Evolutionary conservation across 805 yeast genomes (phyloP).

Genomic region (Priceomyces castillae): DNA sequence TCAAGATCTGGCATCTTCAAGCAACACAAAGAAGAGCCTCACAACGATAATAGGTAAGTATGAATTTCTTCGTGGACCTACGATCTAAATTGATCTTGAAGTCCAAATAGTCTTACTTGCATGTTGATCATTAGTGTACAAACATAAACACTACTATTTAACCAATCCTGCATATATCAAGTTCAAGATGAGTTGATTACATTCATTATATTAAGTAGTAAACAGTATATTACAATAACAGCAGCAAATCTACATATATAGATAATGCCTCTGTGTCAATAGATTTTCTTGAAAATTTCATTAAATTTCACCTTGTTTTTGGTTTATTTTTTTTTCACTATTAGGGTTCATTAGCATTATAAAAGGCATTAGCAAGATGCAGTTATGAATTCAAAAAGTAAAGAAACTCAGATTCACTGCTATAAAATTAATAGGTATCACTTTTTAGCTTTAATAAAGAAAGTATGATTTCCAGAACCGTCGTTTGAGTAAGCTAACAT

Average conservation of each 20-base stretch:
- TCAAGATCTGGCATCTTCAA: conserved; percentile 8
- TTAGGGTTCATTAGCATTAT: background rate
- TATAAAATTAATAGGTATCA: conserved; percentile 7
- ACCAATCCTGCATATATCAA: background rate
- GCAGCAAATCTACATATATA: background rate
- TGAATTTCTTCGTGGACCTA: background rate
- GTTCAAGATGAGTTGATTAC: background rate
- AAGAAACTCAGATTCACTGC: conserved; percentile 4
- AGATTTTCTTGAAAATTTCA: too few species aligned
- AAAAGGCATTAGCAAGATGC: background rate
- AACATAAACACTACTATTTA: conserved; percentile 3
- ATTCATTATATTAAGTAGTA: background rate
- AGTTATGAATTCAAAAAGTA: background rate
- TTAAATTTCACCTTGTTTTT: background rate
- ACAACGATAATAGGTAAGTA: background rate
- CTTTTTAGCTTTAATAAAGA: conserved; percentile 35
- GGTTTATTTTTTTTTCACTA: background rate
- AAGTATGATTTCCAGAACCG: conserved; percentile 37
- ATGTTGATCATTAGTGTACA: conserved; percentile 3
- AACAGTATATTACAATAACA: background rate
- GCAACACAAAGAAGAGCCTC: background rate
- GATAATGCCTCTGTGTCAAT: background rate
- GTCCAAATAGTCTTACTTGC: background rate
- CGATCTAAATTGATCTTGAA: background rate
- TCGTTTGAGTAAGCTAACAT: conserved; percentile 42